These are phyloP conservation scores for Phoma sp. DNA, from an alignment of 2,329 filamentous ascomycete genomes.

Conservation along the genomic window DNA sequence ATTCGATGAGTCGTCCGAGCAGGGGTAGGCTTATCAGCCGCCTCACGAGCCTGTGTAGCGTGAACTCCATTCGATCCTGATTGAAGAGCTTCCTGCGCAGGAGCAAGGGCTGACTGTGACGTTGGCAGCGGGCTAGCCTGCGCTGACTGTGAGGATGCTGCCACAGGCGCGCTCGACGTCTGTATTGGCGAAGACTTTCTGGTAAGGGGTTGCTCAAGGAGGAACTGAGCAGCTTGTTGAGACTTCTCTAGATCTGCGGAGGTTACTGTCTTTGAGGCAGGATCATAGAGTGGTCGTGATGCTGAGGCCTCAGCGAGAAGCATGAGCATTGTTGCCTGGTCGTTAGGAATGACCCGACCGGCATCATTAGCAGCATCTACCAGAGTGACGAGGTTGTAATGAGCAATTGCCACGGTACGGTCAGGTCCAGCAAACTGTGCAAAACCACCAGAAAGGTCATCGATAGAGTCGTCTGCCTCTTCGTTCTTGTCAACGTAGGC, in stretches of 20 bases:
- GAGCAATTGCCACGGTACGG: conserved; percentile 49
- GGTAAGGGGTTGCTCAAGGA: conserved; percentile 19
- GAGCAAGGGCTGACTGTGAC: conserved; percentile 12
- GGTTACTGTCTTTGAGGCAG: not conserved
- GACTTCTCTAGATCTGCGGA: not conserved
- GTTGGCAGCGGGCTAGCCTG: conserved; percentile 25
- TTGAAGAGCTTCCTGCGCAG: conserved; percentile 7
- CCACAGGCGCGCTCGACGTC: conserved; percentile 19
- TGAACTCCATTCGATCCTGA: conserved; percentile 18
- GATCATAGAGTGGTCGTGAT: conserved; percentile 16
- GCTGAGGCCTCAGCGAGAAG: conserved; percentile 45
- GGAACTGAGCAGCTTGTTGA: conserved; percentile 18
- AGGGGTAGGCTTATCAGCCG: conserved; percentile 28
- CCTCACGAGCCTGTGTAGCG: conserved; percentile 14
- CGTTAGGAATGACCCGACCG: conserved; percentile 47
- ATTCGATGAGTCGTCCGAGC: conserved; percentile 44
- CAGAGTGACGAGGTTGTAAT: conserved; percentile 45
- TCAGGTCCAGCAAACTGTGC: conserved; percentile 50
- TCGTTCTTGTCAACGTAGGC: conserved; percentile 37
- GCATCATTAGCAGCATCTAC: conserved; percentile 43
- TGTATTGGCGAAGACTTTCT: conserved; percentile 27
- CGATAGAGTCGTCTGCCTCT: conserved; percentile 42
- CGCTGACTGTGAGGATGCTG: conserved; percentile 24
- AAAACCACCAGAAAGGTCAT: conserved; percentile 42
- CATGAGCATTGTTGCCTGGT: conserved; percentile 50